Conservation (phyloP, 306 rosid genomes). For the Mucuna pruriens region DNA sequence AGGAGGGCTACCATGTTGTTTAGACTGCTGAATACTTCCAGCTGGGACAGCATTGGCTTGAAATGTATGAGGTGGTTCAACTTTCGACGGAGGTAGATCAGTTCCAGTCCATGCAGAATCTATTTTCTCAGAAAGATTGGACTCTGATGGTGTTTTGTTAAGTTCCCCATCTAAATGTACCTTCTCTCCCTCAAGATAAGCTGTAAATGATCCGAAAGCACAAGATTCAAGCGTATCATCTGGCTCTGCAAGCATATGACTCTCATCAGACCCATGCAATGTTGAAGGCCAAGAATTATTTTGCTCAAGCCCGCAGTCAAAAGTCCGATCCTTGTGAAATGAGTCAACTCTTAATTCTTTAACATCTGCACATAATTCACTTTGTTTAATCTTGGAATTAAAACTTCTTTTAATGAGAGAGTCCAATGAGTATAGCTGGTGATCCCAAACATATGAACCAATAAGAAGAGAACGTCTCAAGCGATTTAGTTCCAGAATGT, state of each 20-base stretch:
- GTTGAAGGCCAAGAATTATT: conserved; percentile 45
- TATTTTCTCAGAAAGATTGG: conserved; percentile 91
- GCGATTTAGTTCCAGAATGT: conserved; percentile 80
- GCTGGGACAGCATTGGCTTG: conserved; percentile 47
- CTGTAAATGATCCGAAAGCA: conserved; percentile 43
- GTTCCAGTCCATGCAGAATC: conserved; percentile 97
- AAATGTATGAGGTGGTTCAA: too few species aligned
- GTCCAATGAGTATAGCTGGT: conserved; percentile 66
- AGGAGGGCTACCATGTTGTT: conserved; percentile 52
- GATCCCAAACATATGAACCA: conserved; percentile 91
- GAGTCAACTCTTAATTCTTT: conserved; percentile 53
- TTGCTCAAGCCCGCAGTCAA: conserved; percentile 44
- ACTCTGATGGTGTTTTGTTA: conserved; percentile 46
- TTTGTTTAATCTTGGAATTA: conserved; percentile 50
- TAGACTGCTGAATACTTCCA: conserved; percentile 29
- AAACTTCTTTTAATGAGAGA: conserved; percentile 59
- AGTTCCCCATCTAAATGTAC: conserved; percentile 56
- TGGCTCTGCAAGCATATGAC: conserved; percentile 40
- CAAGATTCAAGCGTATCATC: conserved; percentile 47
- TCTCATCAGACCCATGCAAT: conserved; percentile 48
- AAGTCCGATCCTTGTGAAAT: conserved; percentile 46
- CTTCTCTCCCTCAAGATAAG: conserved; percentile 50
- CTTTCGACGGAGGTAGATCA: conserved; percentile 64
- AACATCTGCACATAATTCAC: conserved; percentile 43
- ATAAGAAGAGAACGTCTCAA: conserved; percentile 82